These are phyloP conservation scores for Aureobasidium leucospermi DNA, from an alignment of 2,329 filamentous ascomycete species.

Conservation along the genomic window DNA sequence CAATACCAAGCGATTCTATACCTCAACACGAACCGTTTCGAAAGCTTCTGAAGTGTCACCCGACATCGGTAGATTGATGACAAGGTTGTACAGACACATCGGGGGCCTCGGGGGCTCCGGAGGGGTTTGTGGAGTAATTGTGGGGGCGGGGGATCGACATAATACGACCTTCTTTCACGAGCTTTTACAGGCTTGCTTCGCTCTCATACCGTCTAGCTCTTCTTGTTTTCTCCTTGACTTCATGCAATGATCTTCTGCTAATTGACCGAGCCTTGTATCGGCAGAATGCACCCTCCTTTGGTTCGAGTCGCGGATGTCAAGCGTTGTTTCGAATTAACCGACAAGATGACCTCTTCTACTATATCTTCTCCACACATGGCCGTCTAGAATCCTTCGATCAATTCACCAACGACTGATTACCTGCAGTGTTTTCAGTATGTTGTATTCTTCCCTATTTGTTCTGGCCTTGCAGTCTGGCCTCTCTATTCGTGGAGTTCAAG, in stretches of 20 bases:
- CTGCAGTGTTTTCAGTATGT: background rate
- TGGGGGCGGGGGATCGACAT: background rate
- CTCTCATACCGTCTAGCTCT: background rate
- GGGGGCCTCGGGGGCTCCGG: background rate
- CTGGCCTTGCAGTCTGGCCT: background rate
- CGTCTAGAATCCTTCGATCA: background rate
- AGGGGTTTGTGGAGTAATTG: background rate
- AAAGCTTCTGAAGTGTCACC: background rate
- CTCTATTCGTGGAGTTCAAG: background rate
- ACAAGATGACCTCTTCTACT: background rate
- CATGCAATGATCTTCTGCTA: background rate
- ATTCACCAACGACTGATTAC: background rate
- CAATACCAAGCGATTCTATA: no score
- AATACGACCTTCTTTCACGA: background rate
- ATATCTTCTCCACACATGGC: background rate
- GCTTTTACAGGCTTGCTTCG: background rate
- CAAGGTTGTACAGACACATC: background rate
- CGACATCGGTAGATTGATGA: background rate
- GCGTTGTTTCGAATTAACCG: slow-evolving; percentile 2
- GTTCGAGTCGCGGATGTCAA: background rate
- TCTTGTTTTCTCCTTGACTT: background rate
- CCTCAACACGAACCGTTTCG: background rate
- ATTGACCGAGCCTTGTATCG: background rate
- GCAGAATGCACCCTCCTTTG: background rate
- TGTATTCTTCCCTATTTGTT: slow-evolving; percentile 1